phyloP scores from a whole-genome alignment of 371 early-diverging fungal species.

The Apophysomyces elegans region DNA sequence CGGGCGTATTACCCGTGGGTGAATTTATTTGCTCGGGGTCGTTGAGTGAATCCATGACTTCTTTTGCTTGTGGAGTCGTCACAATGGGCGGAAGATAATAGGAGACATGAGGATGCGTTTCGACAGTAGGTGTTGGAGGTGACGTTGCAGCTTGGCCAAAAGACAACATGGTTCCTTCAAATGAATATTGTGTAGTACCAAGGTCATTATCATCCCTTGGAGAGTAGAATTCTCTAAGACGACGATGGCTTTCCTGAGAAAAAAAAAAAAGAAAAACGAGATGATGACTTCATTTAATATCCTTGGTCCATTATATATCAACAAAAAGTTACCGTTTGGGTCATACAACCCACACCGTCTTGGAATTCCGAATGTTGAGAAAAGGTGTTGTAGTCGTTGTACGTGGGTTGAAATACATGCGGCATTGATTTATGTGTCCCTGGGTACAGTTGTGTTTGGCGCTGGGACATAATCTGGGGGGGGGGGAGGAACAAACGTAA shows the following conservation, averaged over 20 bases:
- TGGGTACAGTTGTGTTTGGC: slow-evolving; percentile 1
- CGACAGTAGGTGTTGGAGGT: slow-evolving; percentile 4
- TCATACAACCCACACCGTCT: neutral
- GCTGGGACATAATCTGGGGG: slow-evolving; percentile 7
- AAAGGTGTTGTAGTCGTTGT: neutral
- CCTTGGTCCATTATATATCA: neutral
- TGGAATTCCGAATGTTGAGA: slow-evolving; percentile 2
- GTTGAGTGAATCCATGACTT: neutral
- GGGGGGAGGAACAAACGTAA: neutral
- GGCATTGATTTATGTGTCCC: slow-evolving; percentile 6
- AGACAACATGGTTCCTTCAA: neutral
- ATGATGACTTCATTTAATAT: neutral
- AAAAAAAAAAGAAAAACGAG: neutral
- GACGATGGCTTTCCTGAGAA: slow-evolving; percentile 1
- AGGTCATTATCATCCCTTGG: neutral
- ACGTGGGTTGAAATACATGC: neutral
- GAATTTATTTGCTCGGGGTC: neutral
- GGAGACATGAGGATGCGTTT: neutral
- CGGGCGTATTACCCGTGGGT: neutral
- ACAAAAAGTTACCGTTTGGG: neutral
- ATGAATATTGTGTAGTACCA: neutral
- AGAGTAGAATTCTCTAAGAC: neutral
- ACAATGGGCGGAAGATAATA: slow-evolving; percentile 9
- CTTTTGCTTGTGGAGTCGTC: slow-evolving; percentile 4
- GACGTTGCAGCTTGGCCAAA: neutral